Base-by-base conservation (phyloP, 495 filamentous ascomycete species). In the Monascus purpureus region DNA sequence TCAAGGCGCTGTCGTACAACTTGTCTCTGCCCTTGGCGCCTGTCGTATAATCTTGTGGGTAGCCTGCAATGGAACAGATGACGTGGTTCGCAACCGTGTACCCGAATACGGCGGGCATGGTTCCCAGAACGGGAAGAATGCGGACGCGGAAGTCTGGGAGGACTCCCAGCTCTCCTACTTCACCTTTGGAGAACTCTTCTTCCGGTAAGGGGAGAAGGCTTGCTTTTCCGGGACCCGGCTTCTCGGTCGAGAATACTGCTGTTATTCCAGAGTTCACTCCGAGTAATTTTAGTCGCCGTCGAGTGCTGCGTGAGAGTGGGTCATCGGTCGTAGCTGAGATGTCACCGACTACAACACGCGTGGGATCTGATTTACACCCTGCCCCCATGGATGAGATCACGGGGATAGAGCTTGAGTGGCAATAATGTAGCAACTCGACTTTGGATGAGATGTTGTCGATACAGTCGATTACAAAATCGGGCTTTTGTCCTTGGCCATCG, bases 401-500 rank as follows among this genome's bases (percentile, higher is more conserved):
- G 0, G 70, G 77, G 13, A 96, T 59, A 0, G 63, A 63, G 38
- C 81, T 68, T 34, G 75, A 62, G 38, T 83, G 63, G 53, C 90
- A 99, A 52, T 93, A 93, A 52, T 81, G 73, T 32, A 99, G 63
- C 33, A 99, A 52, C 32, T 82, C 80, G 11, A 96, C 90, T 58
- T 99, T 99, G 31, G 84, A 93, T 14, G 88, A 78, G 37, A 96
- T 95, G 51, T 99, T 96, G 46, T 99, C 90, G 39, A 99, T 99
- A 9, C 90, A 93, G 57, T 99, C 90, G 15, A 99, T 72, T 4
- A 99, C 76, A 39, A 77, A 99, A 44, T 86, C 80, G 1, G 84
- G 84, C 43, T 63, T 67, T 35, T 70, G 72, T 9, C 68, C 71
- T 6, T 63, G 67, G n/a, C 68, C 67, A 1, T 51, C 52, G 20